Evolutionary conservation across 805 yeast genomes (phyloP).

Genomic region (Candida ponderosae): DNA sequence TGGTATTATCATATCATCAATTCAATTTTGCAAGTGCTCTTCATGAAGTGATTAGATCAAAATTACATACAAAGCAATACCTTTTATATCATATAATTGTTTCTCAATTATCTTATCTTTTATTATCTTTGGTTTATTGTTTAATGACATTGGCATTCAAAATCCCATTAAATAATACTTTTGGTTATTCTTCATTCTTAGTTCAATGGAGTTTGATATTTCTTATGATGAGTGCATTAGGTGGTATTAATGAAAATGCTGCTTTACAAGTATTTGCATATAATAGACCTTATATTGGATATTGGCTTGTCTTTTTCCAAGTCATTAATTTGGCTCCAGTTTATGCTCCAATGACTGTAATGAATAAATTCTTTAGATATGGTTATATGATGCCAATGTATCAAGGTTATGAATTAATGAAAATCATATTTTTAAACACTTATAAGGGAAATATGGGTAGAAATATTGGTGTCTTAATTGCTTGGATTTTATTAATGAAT

Average conservation of each 20-base stretch:
- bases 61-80: slow-evolving; percentile 31
- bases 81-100: slow-evolving; percentile 38
- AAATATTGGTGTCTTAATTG: slow-evolving; percentile 43
- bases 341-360: slow-evolving; percentile 41
- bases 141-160: slow-evolving; percentile 57
- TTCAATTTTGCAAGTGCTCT: slow-evolving; percentile 46
- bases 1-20: slow-evolving; percentile 63
- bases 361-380: slow-evolving; percentile 26
- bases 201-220: slow-evolving; percentile 57
- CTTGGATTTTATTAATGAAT: slow-evolving; percentile 44
- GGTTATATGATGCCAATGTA: slow-evolving; percentile 61
- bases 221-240: slow-evolving; percentile 60
- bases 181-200: slow-evolving; percentile 57
- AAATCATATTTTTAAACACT: slow-evolving; percentile 46
- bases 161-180: slow-evolving; percentile 40
- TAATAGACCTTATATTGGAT: slow-evolving; percentile 58
- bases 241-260: slow-evolving; percentile 56
- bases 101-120: slow-evolving; percentile 40
- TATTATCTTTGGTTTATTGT: slow-evolving; percentile 46
- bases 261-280: slow-evolving; percentile 39
- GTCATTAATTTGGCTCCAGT: slow-evolving; percentile 54
- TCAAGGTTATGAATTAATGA: slow-evolving; percentile 46
- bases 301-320: slow-evolving; percentile 63
- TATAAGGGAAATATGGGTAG: slow-evolving; percentile 46
- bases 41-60: slow-evolving; percentile 35